Base-by-base conservation (phyloP, 148 eudicot genomes). In the Cornus suecica region DNA sequence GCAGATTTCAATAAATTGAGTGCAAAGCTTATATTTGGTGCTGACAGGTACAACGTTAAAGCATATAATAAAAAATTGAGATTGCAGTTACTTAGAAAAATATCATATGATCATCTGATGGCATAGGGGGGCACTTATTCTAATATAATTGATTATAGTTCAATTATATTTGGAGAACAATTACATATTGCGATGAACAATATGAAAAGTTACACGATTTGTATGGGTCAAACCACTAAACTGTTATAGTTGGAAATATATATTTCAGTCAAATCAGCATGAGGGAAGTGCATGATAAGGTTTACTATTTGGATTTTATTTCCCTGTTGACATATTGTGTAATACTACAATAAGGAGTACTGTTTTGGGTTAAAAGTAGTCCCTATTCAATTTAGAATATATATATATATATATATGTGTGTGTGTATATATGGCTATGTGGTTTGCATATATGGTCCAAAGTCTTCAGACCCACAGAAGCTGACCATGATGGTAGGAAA, bases 1-100 rank as follows among this genome's bases (percentile, higher is more conserved):
- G 92, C 93, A 62, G 94, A 92, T 76, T 95, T 95, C 84, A 95
- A 91, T 78, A 95, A 95, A 83, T 75, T 91, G 84, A 95, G 99
- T 79, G 99, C 99, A 24, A 91, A 90, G 84, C 90, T 95, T 73
- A 92, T 95, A 85, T 83, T 95, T 81, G 99, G 99, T 68, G 88
- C 88, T 80, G 91, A 90, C 87, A 88, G 99, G 99, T 95, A 83
- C 54, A 54, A 10, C 26, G 27, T 64, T 25, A 15, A 27, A 73
- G 16, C 34, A 11, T n/a, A 6, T 27, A 16, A 66, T 66, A 9
- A 31, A 8, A 4, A 14, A 1, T 32, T 14, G n/a, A 16, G 24
- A 64, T 58, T 8, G 20, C 1, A 14, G 56, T 64, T 30, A 24
- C 23, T 58, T 5, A 2, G 34, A 0, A 0, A 52, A n/a, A 60